Evolutionary conservation across 768 basidiomycete species (phyloP), one percentile per base, ranked within the genome.

Genomic region (Tylopilus subfusipes): DNA sequence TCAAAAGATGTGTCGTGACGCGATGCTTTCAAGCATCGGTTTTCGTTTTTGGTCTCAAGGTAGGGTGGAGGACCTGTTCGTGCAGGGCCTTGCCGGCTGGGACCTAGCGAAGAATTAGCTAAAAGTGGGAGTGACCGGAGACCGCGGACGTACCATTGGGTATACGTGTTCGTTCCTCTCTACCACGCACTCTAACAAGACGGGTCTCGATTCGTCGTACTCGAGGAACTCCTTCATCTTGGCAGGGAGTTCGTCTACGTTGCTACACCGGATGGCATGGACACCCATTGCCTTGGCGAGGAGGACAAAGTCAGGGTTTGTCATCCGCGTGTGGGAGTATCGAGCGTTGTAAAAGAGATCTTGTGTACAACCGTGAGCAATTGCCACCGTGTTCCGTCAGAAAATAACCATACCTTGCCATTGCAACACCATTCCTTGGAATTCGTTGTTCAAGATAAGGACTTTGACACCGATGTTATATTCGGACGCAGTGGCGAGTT

Each of bases 211-310:
- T 54, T 82, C 85, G 61, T 96, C 90, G 68, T 95, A 96, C 75
- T 95, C 95, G 60, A 99, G 78, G 76, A 99, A 95, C 79, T 98
- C 94, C 78, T 94, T 94, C 96, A 99, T 98, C 80, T 90, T 97
- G 33, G 81, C 83, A 0, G 93, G 92, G 10, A 99, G 79, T 51
- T 99, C 94, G 40, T 79, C 85, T 2, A 78, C 68, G 27, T 66
- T 81, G 47, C 76, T 73, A 69, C 87, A 91, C 56, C 91, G 81
- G 63, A 98, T 84, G 21, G 90, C 95, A 64, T 97, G 93, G 25
- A 95, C 90, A 50, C 86, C 82, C 95, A 98, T 98, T 5, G 95
- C 79, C 62, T 85, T 76, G 18, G 96, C 91, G 33, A 99, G 84
- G 59, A 83, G 78, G 63, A 96, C 84, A 70, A 98, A 98, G 75